A percentile compares a stretch with the other conserved stretches of the same genome.
These are phyloP conservation scores for Citrus glauca DNA, from an alignment of 345 rosid species.

Conservation along the genomic window DNA sequence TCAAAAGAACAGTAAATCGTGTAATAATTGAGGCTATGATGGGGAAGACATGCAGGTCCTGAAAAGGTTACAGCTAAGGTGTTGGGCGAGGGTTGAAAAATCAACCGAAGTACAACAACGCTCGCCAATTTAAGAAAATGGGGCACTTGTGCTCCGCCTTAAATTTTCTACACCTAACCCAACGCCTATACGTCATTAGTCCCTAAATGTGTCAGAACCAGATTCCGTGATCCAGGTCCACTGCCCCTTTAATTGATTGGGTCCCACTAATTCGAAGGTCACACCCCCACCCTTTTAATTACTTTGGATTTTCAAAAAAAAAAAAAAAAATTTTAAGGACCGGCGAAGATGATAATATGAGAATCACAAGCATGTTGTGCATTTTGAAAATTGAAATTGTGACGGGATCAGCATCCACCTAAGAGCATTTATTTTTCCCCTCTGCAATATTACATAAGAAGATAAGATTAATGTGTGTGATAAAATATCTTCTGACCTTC, in stretches of 20 bases:
- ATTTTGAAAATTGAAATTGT: slow-evolving; percentile 4
- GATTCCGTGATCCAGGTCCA: slow-evolving; percentile 21
- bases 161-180: slow-evolving; percentile 6
- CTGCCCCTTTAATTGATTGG: neutral
- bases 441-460: slow-evolving; percentile 5
- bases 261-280: neutral
- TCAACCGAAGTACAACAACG: slow-evolving; percentile 8
- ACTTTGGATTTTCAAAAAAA: neutral
- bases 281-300: neutral
- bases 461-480: slow-evolving; percentile 13
- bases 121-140: neutral
- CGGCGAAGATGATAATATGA: neutral
- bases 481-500: neutral
- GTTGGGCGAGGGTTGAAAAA: neutral
- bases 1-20: neutral
- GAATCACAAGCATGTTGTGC: neutral
- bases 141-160: neutral
- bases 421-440: slow-evolving; percentile 19
- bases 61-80: neutral
- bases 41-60: slow-evolving; percentile 8
- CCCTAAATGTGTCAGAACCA: slow-evolving; percentile 13
- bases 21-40: neutral
- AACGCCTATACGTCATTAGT: neutral
- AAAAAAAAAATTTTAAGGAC: neutral
- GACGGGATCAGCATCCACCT: slow-evolving; percentile 29